phyloP scores from a whole-genome alignment of 164 flowering plant genomes.

The Akebia trifoliata region DNA sequence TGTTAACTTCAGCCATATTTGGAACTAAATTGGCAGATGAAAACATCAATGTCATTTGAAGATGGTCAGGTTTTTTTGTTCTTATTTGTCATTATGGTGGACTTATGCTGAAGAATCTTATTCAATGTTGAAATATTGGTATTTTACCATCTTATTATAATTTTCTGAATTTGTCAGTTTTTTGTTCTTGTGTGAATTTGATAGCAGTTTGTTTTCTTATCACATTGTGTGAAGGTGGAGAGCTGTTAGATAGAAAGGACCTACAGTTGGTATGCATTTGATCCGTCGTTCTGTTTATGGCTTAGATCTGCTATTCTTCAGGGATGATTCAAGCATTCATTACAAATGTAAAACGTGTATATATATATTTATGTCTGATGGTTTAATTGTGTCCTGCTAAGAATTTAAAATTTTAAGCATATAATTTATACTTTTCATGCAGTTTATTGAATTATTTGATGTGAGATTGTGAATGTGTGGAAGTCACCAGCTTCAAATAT shows the following conservation, averaged over 20 bases:
- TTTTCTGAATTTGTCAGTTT: not conserved
- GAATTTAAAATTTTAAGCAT: not conserved
- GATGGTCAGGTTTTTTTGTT: conserved; percentile 59
- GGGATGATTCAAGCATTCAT: no score
- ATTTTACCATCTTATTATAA: no score
- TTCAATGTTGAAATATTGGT: not conserved
- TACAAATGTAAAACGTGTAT: no score
- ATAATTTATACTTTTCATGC: conserved; percentile 16
- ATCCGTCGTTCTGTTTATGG: no score
- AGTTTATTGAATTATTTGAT: conserved; percentile 58
- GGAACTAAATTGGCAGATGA: conserved; percentile 59
- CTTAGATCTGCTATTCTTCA: no score
- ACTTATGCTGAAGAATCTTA: not conserved
- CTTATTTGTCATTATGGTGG: not conserved
- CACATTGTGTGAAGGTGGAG: conserved; percentile 98
- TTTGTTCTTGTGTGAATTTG: conserved; percentile 3
- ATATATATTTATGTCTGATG: no score
- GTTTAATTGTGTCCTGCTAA: no score
- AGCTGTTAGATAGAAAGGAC: conserved; percentile 84
- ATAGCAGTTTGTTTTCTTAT: conserved; percentile 1
- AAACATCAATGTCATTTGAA: conserved; percentile 87
- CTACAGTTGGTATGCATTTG: conserved; percentile 47
- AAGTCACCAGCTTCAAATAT: conserved; percentile 84
- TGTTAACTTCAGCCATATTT: conserved; percentile 14
- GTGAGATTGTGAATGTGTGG: conserved; percentile 71